phyloP scores from a whole-genome alignment of 495 filamentous ascomycete genomes.

The Aspergillus egyptiacus region DNA sequence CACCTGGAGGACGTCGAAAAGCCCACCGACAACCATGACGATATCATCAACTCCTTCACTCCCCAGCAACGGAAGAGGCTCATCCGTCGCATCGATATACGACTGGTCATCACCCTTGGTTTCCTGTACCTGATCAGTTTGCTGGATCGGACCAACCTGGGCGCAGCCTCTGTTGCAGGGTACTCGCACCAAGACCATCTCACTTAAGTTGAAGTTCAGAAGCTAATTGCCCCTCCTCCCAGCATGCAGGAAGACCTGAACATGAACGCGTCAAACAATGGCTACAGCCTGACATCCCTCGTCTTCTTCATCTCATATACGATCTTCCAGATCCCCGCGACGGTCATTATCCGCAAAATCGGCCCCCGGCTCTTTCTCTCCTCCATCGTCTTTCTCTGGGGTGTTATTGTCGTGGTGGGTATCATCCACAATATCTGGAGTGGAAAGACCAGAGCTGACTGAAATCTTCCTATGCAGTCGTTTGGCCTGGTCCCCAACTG shows the following conservation, averaged over 20 bases:
- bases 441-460: not conserved
- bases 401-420: not conserved
- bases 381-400: not conserved
- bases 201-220: too few relatives aligned
- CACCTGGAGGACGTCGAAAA: not conserved
- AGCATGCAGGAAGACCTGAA: not conserved
- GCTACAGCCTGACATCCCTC: not conserved
- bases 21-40: not conserved
- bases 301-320: constrained; percentile 3
- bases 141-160: not conserved
- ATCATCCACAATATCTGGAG: too few relatives aligned
- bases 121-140: not conserved
- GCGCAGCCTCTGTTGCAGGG: not conserved
- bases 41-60: not conserved
- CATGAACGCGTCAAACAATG: not conserved
- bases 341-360: not conserved
- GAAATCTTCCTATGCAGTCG: not conserved
- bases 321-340: not conserved
- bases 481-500: constrained; percentile 20
- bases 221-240: not conserved
- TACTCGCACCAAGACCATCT: too few relatives aligned
- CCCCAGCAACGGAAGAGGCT: not conserved
- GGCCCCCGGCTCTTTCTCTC: not conserved
- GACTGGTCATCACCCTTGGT: not conserved
- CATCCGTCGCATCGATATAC: not conserved